Base-by-base conservation (phyloP, 1,284 basidiomycete genomes). In the Ceratobasidium sp. region DNA sequence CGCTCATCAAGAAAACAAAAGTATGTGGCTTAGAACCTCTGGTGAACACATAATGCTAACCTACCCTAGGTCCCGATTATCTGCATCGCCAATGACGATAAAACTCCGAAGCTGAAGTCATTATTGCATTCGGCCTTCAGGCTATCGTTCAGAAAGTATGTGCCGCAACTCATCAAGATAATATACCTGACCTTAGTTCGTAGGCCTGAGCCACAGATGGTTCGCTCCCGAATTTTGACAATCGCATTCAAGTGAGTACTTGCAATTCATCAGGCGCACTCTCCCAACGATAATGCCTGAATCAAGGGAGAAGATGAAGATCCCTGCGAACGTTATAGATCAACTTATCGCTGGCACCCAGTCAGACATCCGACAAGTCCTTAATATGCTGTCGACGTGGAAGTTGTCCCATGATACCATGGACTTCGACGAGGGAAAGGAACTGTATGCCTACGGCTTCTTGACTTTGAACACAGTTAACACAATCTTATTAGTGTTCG, bases 371-470 rank as follows among this genome's bases (percentile, higher is more conserved):
- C 90, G 96, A 4, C 93, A 96, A 75, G 92, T 99, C 4, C 81
- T 98, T 73, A 99, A 98, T 77, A 98, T 99, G 94, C 82, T 99
- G 5, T 96, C 95, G 9, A 98, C 95, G 0, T 99, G 93, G 92
- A 93, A 89, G 76, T 79, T 95, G 23, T 89, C 89, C 14, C 87
- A 83, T 74, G 77, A 82, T 68, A 83, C 85, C 1, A 93, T 97
- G 88, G 83, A 88, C 73, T 97, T 93, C 77, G 94, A 99, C 75
- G 88, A 98, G 75, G 85, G 93, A 71, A 97, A 98, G 78, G 77
- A 82, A 23, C 80, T 98, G 94, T 97, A 75, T 71, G 90, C 82
- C 47, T 33, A 13, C 42, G 27, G 5, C 47, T 27, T 21, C 46
- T 30, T 41, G 39, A 49, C 59, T 30, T 50, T 44, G 56, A n/a